Base-by-base conservation (phyloP, 2,329 filamentous ascomycete genomes). In the Graphilbum fragrans region DNA sequence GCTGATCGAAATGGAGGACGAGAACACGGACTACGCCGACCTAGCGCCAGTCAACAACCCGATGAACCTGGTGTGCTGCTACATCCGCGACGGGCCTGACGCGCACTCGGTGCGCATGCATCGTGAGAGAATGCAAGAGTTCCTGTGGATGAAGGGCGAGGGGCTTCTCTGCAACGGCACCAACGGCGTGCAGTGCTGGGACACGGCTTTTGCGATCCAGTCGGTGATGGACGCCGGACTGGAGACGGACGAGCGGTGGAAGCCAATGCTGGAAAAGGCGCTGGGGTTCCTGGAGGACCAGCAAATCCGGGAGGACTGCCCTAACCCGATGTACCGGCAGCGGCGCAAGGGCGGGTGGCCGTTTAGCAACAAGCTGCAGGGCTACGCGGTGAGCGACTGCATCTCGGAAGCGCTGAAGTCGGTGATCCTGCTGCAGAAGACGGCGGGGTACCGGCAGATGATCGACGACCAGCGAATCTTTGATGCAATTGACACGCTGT, bases 131-230 rank as follows among this genome's bases (percentile, higher is more conserved):
- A 61, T 94, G 12, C 72, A 85, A 35, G 92, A 98, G 53, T 93
- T 81, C 47, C 61, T 98, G 23, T 98, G 92, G 88, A 70, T 98
- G 38, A 94, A 93, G 48, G 60, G 79, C 27, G 88, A 95, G 56
- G 92, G 92, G 6, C 86, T 98, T 85, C 70, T 96, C 37, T 82
- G 82, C 61, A 95, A 95, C 52, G 92, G 92, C 31, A 98, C 92
- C 9, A 96, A 98, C 51, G 92, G 92, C n/a, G 88, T 96, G 2
- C 92, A 98, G 60, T 83, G 80, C 49, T 98, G 92, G 92, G 92
- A 98, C 56, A 98, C 92, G 0, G 74, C 87, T 1, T 96, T 96
- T 55, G 65, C 82, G 17, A 86, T 95, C 27, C 87, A 94, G 58
- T 81, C 85, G 1, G 75, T 85, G 6, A 74, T 86, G 40, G 84